phyloP scores from a whole-genome alignment of 345 rosid genomes.

The Euphorbia tirucalli region DNA sequence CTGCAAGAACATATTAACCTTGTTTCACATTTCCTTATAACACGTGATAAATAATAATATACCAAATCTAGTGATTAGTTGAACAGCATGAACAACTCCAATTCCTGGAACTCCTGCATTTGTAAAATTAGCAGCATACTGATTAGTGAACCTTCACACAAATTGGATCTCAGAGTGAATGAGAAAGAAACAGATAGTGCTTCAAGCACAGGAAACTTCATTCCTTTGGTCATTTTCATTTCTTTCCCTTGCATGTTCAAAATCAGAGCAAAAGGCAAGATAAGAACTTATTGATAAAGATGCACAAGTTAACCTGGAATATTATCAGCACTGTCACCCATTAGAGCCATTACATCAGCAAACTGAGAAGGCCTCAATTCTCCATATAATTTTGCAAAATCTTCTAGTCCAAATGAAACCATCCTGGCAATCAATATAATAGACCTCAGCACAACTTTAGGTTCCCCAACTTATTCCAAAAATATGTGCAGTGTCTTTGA shows the following conservation, averaged over 20 bases:
- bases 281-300: neutral
- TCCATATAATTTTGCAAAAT: conserved; percentile 78
- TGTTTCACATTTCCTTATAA: neutral
- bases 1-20: neutral
- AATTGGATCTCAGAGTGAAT: conserved; percentile 2
- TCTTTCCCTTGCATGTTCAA: neutral
- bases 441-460: neutral
- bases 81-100: conserved; percentile 71
- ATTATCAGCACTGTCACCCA: conserved; percentile 84
- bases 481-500: no score
- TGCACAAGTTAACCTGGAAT: conserved; percentile 63
- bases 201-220: neutral
- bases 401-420: conserved; percentile 91
- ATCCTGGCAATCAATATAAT: conserved; percentile 53
- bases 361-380: conserved; percentile 74
- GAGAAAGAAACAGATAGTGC: neutral
- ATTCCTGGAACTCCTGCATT: conserved; percentile 85
- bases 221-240: neutral
- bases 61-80: conserved; percentile 77
- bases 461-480: neutral
- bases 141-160: neutral
- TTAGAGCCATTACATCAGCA: conserved; percentile 75
- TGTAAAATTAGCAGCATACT: conserved; percentile 18
- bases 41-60: conserved; percentile 24
- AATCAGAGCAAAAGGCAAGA: conserved; percentile 1